These are phyloP conservation scores for Spathaspora sp. DNA, from an alignment of 1,139 yeast species.

Conservation along the genomic window DNA sequence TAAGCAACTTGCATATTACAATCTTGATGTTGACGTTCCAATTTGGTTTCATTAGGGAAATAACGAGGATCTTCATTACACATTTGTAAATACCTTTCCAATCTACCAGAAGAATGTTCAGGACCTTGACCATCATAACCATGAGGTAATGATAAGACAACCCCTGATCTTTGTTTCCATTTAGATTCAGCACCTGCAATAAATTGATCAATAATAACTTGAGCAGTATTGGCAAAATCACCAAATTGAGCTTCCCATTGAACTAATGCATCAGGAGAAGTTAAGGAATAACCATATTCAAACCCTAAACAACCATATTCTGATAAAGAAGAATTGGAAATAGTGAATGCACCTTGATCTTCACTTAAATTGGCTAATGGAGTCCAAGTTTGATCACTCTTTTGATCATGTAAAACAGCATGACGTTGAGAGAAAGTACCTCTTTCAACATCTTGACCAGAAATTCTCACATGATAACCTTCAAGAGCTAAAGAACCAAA, in stretches of 20 bases:
- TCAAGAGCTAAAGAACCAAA: slow-evolving; percentile 89
- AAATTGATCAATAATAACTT: slow-evolving; percentile 95
- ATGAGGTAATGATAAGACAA: slow-evolving; percentile 93
- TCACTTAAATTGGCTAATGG: slow-evolving; percentile 81
- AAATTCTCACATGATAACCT: slow-evolving; percentile 95
- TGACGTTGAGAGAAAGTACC: slow-evolving; percentile 99
- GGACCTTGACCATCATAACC: slow-evolving; percentile 99
- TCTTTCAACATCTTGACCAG: slow-evolving; percentile 99
- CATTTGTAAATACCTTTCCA: slow-evolving; percentile 94
- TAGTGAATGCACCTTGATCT: slow-evolving; percentile 83
- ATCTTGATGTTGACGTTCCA: slow-evolving; percentile 98
- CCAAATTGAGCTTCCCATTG: slow-evolving; percentile 99
- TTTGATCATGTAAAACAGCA: slow-evolving; percentile 96
- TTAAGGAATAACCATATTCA: slow-evolving; percentile 97
- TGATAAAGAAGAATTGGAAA: slow-evolving; percentile 94
- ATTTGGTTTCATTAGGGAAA: slow-evolving; percentile 87
- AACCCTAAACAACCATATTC: slow-evolving; percentile 99
- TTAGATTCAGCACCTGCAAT: slow-evolving; percentile 96
- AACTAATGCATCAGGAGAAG: slow-evolving; percentile 92
- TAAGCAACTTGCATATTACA: slow-evolving; percentile 97
- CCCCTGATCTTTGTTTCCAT: slow-evolving; percentile 98
- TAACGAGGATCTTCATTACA: slow-evolving; percentile 94
- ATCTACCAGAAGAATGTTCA: slow-evolving; percentile 97
- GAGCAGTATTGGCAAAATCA: slow-evolving; percentile 99
- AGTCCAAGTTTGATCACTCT: slow-evolving; percentile 75